Evolutionary conservation across 371 early-diverging fungal genomes (phyloP), one percentile per base, ranked within the genome.

Genomic region (Actinomortierella wolfii): DNA sequence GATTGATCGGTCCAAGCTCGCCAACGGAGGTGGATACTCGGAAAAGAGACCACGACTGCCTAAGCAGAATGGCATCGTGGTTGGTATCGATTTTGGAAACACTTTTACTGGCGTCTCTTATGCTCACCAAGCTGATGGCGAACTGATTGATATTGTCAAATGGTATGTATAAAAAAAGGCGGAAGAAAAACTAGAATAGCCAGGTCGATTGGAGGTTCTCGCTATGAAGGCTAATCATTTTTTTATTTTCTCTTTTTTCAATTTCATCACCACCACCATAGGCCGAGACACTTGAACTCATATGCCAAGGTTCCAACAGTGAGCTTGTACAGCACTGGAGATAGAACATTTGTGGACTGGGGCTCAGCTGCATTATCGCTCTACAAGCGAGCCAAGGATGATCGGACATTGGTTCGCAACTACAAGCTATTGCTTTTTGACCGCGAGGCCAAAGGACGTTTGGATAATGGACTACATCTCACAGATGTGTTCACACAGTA

Each of bases 71-170:
- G 73, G 73, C 21, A 73, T 73, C 18, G 73, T 73, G 13, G 67
- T 73, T 14, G 73, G 73, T 15, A 73, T 73, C 54, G 73, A 73
- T 34, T 73, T 73, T 26, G 73, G 73, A 51, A 73, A 73, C 54
- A 73, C 73, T 1, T 73, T 66, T 26, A 73, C 73, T 1, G 73
- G 58, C 17, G 67, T 73, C 18, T 73, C 73, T 2, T 73, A 73
- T 51, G 57, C 73, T 18, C 73, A 73, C 45, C 66, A 59, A 50
- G 67, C 54, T 42, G 67, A 73, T 24, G 73, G 73, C 17, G 73
- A 73, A 47, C 61, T 73, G 62, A 73, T 73, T 50, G 73, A 73
- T 18, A 52, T 73, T 44, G 73, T 73, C 44, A 73, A 73, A 44
- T 73, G 73, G 73, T 62, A 66, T 28, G 25, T 17, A 45, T 47